Base-by-base conservation (phyloP, 2,329 filamentous ascomycete genomes). In the Calcarisporium arbuscula region DNA sequence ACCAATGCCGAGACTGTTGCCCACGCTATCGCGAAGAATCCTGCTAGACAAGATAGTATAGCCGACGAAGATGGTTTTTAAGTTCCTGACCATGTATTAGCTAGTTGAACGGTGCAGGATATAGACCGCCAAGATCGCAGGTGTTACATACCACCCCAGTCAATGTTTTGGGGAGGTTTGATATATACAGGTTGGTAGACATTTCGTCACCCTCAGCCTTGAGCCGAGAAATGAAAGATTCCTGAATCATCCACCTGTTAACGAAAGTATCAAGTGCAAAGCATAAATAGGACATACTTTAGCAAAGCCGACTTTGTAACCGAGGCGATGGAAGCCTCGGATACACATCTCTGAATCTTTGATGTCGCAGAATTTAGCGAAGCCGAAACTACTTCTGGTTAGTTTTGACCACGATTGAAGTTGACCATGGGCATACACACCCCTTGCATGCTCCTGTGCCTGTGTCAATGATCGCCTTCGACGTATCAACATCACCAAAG, bases 121-220 rank as follows among this genome's bases (percentile, higher is more conserved):
- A n/a, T 2, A 10, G 8, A 11, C 6, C 6, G 11, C 9, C 15
- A 19, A 7, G n/a, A 17, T 5, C 5, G 12, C 3, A 6, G 3
- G 5, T 14, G 17, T 12, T 31, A 67, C 82, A 57, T 62, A 89
- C 87, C 49, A 85, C 80, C 68, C 96, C 92, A 34, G 85, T 94
- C 72, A 94, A 80, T 43, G 81, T 77, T 62, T 90, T 88, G 20
- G 92, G 90, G 26, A 98, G 75, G 62, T 96, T 96, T 17, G 92
- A 96, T 43, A 95, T 89, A 62, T 98, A 98, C 44, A 98, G 75
- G 58, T 98, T 98, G 46, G 92, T 95, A 30, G 94, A 96, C 26
- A 63, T 54, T 34, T 84, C 85, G 52, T 96, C 90, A 37, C 88
- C 83, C 53, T 96, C 85, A 29, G 92, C 90, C 72, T 96, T 96